Percentiles rank a stretch among this genome's conserved stretches.
phyloP scores from a whole-genome alignment of 1,139 yeast genomes.

The Geotrichum klebahnii region DNA sequence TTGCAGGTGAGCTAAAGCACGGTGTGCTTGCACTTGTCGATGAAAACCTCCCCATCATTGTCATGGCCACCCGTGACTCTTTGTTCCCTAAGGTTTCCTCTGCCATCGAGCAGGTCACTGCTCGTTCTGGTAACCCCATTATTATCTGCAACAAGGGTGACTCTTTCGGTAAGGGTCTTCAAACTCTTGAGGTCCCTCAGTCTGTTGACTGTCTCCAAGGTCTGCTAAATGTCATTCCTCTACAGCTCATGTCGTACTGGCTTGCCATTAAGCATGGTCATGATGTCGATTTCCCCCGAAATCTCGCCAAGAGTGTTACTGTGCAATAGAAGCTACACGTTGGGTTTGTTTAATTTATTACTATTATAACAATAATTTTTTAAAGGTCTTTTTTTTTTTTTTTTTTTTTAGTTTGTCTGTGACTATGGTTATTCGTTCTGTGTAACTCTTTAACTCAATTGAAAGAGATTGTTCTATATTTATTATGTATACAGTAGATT shows the following conservation, averaged over 20 bases:
- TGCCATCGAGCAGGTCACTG: conserved; percentile 94
- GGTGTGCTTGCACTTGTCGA: conserved; percentile 97
- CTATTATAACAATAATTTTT: too few species aligned
- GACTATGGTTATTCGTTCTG: too few species aligned
- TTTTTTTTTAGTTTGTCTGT: too few species aligned
- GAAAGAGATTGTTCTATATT: too few species aligned
- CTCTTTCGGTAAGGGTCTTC: conserved; percentile 43
- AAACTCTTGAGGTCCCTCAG: conserved; percentile 78
- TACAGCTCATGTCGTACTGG: conserved; percentile 97
- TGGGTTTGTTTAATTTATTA: neutral
- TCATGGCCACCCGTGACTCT: conserved; percentile 96
- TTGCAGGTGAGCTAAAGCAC: conserved; percentile 98
- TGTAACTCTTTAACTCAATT: too few species aligned
- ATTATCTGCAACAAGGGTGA: conserved; percentile 90
- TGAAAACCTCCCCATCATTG: conserved; percentile 87
- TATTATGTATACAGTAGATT: too few species aligned
- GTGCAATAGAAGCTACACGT: conserved; percentile 78
- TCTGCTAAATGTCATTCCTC: conserved; percentile 84
- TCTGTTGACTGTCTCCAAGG: conserved; percentile 98
- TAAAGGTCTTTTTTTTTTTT: neutral
- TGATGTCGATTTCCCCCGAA: conserved; percentile 98
- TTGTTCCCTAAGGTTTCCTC: conserved; percentile 94
- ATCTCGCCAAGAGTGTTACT: conserved; percentile 96
- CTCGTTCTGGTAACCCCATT: conserved; percentile 96
- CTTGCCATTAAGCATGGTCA: conserved; percentile 92